These are phyloP conservation scores for Adansonia gregorii DNA, from an alignment of 441 rosid genomes.

Conservation along the genomic window DNA sequence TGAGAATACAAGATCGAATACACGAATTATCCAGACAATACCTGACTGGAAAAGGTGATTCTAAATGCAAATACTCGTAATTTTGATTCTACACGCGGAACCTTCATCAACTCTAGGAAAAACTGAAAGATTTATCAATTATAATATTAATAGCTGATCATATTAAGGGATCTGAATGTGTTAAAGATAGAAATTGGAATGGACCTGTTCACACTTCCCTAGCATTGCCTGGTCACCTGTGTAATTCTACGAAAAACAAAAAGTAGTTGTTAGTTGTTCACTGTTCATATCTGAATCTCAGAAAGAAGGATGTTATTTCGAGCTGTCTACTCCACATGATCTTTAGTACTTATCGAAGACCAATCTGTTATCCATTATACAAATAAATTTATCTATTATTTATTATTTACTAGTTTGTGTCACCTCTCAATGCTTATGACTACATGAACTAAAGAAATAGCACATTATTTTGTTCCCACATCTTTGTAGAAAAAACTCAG, in stretches of 20 bases:
- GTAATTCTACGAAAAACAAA: slow-evolving; percentile 65
- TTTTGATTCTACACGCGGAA: slow-evolving; percentile 95
- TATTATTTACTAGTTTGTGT: background rate
- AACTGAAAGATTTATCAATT: slow-evolving; percentile 57
- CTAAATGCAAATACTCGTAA: slow-evolving; percentile 92
- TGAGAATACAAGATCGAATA: slow-evolving; percentile 20
- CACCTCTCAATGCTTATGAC: background rate
- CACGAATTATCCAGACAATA: slow-evolving; percentile 32
- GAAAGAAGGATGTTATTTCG: background rate
- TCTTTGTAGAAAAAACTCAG: background rate
- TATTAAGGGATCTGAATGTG: slow-evolving; percentile 26
- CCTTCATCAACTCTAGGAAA: slow-evolving; percentile 91
- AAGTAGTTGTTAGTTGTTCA: slow-evolving; percentile 12
- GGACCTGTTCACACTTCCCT: slow-evolving; percentile 98
- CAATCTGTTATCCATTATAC: background rate
- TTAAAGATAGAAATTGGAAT: slow-evolving; percentile 31
- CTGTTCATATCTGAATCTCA: background rate
- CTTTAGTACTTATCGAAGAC: background rate
- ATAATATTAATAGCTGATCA: slow-evolving; percentile 32
- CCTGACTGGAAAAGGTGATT: slow-evolving; percentile 92
- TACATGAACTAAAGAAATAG: background rate
- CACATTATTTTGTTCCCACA: background rate
- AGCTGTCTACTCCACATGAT: background rate
- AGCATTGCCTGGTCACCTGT: slow-evolving; percentile 87
- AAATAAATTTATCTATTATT: background rate